Evolutionary conservation across 208 protist species (phyloP), one percentile per base, ranked within the genome.

Genomic region (Trypanosoma scelopori): DNA sequence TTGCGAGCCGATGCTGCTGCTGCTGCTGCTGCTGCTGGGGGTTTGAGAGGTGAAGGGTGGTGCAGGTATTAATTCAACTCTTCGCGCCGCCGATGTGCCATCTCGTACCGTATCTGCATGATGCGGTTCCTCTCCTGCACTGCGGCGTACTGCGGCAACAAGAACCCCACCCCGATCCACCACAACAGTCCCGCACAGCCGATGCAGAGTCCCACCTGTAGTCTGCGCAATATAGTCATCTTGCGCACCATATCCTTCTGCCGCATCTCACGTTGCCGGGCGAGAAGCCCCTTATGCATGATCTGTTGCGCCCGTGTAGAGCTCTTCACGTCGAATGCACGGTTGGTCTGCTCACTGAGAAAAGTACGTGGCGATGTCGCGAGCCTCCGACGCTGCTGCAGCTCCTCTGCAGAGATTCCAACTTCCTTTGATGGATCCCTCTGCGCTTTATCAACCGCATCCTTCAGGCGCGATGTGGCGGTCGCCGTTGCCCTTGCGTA

Each of bases 271-370:
- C 77, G 81, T 71, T 91, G 82, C n/a, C 55, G 66, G 53, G 72
- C 76, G 43, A 82, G 65, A 18, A 92, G 62, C 16, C 89, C 89
- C 16, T 77, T 58, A 47, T 81, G 85, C 84, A 95, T 85, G 32
- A 95, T 89, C 68, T 95, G 89, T 73, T 92, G 85, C 35, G 89
- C 85, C 15, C 89, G 78, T 13, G 89, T 72, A 18, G 85, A 87
- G 73, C 89, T 92, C 68, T 85, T 88, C 65, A 95, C 86, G 22
- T 90, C 84, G 52, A 95, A 92, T 45, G 47, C 49, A 5, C 78
- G 74, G 20, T 68, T 65, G 0, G 78, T 80, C 3, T 56, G 45
- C 0, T 78, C 63, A 39, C 79, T 86, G 5, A 82, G 71, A 68
- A 79, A 91, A 25, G 57, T 70, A 50, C 77, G 82, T 20, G 85